Evolutionary conservation across 257 asterid genomes (phyloP), one percentile per base, ranked within the genome.

Genomic region (Osmanthus fragrans): DNA sequence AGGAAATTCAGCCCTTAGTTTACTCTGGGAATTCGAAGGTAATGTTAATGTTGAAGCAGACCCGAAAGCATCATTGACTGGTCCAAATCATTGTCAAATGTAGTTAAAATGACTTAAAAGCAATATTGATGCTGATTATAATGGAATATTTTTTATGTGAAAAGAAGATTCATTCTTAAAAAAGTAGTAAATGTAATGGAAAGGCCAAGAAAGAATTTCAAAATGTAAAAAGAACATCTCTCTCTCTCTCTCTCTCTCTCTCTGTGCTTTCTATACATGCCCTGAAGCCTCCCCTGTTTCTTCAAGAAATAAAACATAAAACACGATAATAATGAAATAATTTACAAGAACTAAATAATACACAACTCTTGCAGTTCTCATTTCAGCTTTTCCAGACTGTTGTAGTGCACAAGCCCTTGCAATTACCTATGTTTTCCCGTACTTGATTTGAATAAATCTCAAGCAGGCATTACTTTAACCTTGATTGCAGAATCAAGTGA

Each of bases 291-390:
- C 11, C 37, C 80, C 56, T 25, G 34, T 40, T 68, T 75, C 78
- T 10, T 71, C 76, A 36, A 23, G 76, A 71, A 77, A 63, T 51
- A 29, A 72, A 70, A 70, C 65, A 36, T 25, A 72, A 30, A 70
- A 39, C 11, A 70, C 33, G 49, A 71, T 49, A 77, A 69, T 58
- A 54, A 49, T 67, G 27, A 49, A 25, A 72, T 37, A 84, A 81
- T 84, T 65, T 80, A 80, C 84, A 87, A 63, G 76, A 77, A 51
- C 73, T 32, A 74, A 23, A 49, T 78, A 76, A 58, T 49, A 75
- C 82, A 78, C 85, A 76, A 37, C 83, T 77, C 82, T 82, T 79
- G 65, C 74, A 71, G 11, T 58, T 58, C 49, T 10, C 21, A 16
- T 13, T 49, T 64, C 80, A 34, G 77, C 81, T 73, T 73, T 40